Evolutionary conservation across 768 basidiomycete species (phyloP).

Genomic region (Neoboletus magnificus): DNA sequence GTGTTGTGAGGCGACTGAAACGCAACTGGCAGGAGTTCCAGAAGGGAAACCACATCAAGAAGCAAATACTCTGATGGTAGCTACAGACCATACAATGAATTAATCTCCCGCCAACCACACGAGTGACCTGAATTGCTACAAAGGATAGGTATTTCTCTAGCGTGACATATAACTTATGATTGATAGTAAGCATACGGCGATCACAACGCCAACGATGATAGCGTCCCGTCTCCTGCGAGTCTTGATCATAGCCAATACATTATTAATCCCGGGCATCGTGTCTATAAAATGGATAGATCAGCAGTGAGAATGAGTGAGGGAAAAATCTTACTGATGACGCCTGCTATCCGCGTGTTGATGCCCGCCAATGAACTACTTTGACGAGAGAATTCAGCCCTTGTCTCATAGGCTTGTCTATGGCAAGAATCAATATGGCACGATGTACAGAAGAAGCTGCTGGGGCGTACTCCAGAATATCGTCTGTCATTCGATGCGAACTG

Average conservation of each 20-base stretch:
- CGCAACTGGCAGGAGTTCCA: slow-evolving; percentile 69
- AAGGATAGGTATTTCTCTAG: slow-evolving; percentile 14
- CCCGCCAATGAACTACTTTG: slow-evolving; percentile 73
- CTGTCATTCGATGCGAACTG: slow-evolving; percentile 91
- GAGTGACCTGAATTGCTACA: background rate
- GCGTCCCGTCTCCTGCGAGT: slow-evolving; percentile 86
- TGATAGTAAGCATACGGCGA: slow-evolving; percentile 76
- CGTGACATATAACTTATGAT: slow-evolving; percentile 48
- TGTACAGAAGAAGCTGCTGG: background rate
- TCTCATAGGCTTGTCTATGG: slow-evolving; percentile 92
- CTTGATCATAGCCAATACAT: slow-evolving; percentile 88
- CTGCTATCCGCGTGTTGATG: slow-evolving; percentile 81
- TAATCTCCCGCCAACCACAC: background rate
- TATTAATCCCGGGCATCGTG: slow-evolving; percentile 93
- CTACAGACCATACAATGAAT: background rate
- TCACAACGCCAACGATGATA: slow-evolving; percentile 83
- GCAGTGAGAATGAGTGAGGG: background rate
- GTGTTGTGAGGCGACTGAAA: slow-evolving; percentile 63
- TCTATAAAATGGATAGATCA: slow-evolving; percentile 39
- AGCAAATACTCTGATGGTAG: background rate
- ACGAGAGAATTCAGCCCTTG: slow-evolving; percentile 84
- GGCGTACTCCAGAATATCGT: slow-evolving; percentile 81
- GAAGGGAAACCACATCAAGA: slow-evolving; percentile 40
- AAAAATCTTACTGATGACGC: slow-evolving; percentile 66
- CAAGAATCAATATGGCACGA: background rate